Conservation (phyloP, 306 rosid species). For the Inga laurina region DNA sequence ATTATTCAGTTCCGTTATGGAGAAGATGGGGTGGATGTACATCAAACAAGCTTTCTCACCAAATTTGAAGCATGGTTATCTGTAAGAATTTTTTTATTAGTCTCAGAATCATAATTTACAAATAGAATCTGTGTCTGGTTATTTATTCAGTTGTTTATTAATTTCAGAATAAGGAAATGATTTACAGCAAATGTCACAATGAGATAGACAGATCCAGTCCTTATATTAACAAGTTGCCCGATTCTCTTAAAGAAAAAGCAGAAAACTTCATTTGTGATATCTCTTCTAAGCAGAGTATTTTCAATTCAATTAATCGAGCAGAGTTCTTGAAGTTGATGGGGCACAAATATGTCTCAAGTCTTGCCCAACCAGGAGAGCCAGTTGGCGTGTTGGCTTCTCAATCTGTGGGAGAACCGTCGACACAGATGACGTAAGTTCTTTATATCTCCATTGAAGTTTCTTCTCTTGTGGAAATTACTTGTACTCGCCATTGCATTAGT, state of each 20-base stretch:
- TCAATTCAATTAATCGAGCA: constrained; percentile 29
- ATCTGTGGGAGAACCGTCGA: constrained; percentile 97
- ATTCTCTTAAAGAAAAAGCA: constrained; percentile 61
- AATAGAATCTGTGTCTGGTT: constrained; percentile 25
- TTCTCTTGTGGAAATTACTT: not conserved
- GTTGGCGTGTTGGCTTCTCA: constrained; percentile 97
- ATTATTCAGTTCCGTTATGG: constrained; percentile 85
- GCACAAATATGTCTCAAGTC: constrained; percentile 81
- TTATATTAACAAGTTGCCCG: constrained; percentile 70
- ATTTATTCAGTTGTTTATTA: constrained; percentile 22
- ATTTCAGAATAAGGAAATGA: constrained; percentile 82
- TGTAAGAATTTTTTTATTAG: constrained; percentile 47
- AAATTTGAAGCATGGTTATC: constrained; percentile 74
- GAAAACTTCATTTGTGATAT: constrained; percentile 41
- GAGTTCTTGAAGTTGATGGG: constrained; percentile 80
- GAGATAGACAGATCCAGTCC: constrained; percentile 60
- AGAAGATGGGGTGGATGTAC: constrained; percentile 97
- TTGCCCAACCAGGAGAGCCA: constrained; percentile 95
- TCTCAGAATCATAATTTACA: constrained; percentile 23
- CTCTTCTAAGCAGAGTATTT: constrained; percentile 42
- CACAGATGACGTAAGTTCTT: constrained; percentile 87
- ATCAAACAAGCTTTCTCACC: constrained; percentile 76
- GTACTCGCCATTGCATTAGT: not conserved
- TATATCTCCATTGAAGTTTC: not conserved
- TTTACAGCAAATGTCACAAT: constrained; percentile 55